These are phyloP conservation scores for Lepidium sativum DNA, from an alignment of 345 rosid species.

Conservation along the genomic window DNA sequence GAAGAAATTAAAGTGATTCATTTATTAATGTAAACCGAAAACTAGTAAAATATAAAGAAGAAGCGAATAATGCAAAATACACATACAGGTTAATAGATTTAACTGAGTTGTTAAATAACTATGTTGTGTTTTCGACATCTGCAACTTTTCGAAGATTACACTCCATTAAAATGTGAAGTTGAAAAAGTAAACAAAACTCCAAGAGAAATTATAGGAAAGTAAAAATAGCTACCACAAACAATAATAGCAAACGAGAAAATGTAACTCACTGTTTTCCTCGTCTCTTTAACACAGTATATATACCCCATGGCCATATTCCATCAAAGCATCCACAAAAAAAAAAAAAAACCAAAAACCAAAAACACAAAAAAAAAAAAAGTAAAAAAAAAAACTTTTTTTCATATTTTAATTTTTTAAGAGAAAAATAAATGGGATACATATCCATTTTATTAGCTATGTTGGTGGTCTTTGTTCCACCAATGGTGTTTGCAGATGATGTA, in stretches of 20 bases:
- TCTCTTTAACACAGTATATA: background rate
- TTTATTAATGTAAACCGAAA: background rate
- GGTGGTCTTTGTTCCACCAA: conserved; percentile 9
- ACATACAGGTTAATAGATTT: background rate
- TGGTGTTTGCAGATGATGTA: conserved; percentile 24
- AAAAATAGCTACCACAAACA: conserved; percentile 13
- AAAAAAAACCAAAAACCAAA: background rate
- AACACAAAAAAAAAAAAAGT: background rate
- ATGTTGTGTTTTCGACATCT: too few species aligned
- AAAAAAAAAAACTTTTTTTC: too few species aligned
- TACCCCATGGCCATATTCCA: background rate
- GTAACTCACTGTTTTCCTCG: background rate
- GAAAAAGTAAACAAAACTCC: background rate
- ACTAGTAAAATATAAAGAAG: background rate
- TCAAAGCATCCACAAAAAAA: background rate
- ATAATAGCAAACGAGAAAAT: conserved; percentile 17
- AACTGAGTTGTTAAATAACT: too few species aligned
- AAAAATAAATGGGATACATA: conserved; percentile 15
- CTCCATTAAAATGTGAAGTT: background rate
- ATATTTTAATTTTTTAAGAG: too few species aligned
- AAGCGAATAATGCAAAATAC: background rate
- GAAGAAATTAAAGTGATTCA: background rate
- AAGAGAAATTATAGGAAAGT: background rate
- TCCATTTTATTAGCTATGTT: conserved; percentile 13
- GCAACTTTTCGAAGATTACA: background rate